Evolutionary conservation across 192 early-diverging fungal species (phyloP).

Genomic region (Mortierella claussenii): DNA sequence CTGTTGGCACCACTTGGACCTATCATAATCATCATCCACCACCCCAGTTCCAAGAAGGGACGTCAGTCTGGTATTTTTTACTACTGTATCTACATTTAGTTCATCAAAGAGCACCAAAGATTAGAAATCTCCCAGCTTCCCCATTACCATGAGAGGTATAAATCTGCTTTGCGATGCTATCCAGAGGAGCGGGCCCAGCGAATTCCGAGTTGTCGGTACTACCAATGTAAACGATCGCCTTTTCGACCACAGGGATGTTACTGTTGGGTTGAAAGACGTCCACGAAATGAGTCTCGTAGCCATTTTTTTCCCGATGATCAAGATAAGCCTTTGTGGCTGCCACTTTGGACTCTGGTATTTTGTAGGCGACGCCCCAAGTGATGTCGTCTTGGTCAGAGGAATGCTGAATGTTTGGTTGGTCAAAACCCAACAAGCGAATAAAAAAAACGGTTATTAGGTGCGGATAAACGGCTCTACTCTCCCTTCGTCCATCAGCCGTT

Average conservation of each 20-base stretch:
- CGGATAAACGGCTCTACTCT: no score
- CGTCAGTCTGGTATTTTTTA: no score
- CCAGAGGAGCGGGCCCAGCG: constrained; percentile 71
- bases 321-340: constrained; percentile 76
- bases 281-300: constrained; percentile 75
- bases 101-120: no score
- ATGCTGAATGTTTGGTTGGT: constrained; percentile 43
- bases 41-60: no score
- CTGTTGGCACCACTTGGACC: constrained; percentile 77
- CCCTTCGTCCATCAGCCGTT: no score
- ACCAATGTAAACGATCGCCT: constrained; percentile 86
- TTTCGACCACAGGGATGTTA: constrained; percentile 57
- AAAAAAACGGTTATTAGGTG: not conserved
- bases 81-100: no score
- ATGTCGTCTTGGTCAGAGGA: constrained; percentile 58
- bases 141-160: constrained; percentile 63
- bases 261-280: constrained; percentile 65
- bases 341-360: constrained; percentile 72
- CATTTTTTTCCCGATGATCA: constrained; percentile 91
- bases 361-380: constrained; percentile 88
- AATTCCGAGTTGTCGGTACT: constrained; percentile 82
- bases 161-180: constrained; percentile 74
- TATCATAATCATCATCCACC: constrained; percentile 6
- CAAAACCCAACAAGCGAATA: not conserved
- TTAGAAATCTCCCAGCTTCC: no score